Base-by-base conservation (phyloP, 371 early-diverging fungal species). In the Gilbertella persicaria region DNA sequence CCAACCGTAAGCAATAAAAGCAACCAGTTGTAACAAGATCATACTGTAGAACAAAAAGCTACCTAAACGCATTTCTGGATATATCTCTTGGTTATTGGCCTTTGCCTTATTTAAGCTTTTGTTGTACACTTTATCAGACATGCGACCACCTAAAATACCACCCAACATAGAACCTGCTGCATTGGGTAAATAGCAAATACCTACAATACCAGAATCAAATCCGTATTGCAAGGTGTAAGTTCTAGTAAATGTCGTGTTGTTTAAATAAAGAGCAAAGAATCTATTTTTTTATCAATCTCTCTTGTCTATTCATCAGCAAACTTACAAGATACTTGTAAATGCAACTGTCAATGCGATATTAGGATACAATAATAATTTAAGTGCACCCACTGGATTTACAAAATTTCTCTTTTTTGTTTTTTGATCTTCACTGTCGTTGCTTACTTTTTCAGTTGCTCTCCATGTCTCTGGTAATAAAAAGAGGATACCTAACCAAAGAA, bases 391-490 rank as follows among this genome's bases (percentile, higher is more conserved):
- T 2, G 74, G 78, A 53, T 73, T 77, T 1, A 68, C 30, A 35
- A 55, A 20, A 1, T 28, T 26, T 6, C 16, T 53, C 21, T 46
- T 56, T 12, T 47, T 43, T 39, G 30, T 45, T 19, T 48, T 48
- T 30, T 36, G 1, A 8, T 30, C 20, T 26, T 49, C 21, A 40
- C 46, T 29, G 16, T 29, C 42, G 36, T 14, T 28, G 23, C 26
- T 38, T 38, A 38, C 25, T 20, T 24, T 3, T 13, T 21, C 24
- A 20, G 26, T 5, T 1, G 42, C 44, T 45, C 63, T 48, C 45
- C 66, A 68, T 37, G 78, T 78, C 33, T 78, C 78, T 14, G 78
- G 78, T 19, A 78, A 43, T 16, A 63, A 58, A 38, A 78, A 63
- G 3, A 78, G 37, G 13, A 78, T 58, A 1, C 55, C 54, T 3